Base-by-base conservation (phyloP, 1,284 basidiomycete species). In the Cryptococcus sp. region DNA sequence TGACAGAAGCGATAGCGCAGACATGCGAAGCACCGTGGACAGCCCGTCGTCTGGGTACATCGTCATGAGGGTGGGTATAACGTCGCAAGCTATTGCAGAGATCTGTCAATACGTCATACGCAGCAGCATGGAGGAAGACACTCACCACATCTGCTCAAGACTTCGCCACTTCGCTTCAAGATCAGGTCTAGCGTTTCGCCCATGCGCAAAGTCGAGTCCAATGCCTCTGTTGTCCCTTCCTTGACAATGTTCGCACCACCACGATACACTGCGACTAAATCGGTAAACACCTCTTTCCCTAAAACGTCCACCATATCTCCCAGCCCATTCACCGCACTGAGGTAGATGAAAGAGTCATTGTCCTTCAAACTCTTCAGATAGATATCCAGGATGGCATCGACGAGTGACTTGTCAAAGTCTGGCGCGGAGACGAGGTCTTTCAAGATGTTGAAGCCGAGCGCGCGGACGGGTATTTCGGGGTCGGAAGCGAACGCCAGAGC, bases 281-380 rank as follows among this genome's bases (percentile, higher is more conserved):
- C 81, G 56, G 80, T 81, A 16, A 94, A 78, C 10, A 93, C 87
- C 17, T 90, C 86, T 60, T 83, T 84, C 1, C 91, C 91, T 57
- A 87, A 67, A 1, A 82, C 82, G 67, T 92, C 87, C 1, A 88
- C 90, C 84, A 95, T 88, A 16, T 85, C 87, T 5, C 88, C 85
- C 1, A 99, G 81, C 0, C 93, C 95, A 70, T 94, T 90, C 5
- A 96, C 88, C 0, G 91, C 93, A 71, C 94, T 94, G 56, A 98
- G 80, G 75, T 93, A 98, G 59, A 98, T 87, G 77, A 94, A 98
- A 38, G 90, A 93, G 73, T 99, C 95, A 51, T 94, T 89, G 68
- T 97, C 93, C 71, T 93, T 88, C 3, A 96, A 80, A 0, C 88
- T 85, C 68, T 91, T 86, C 61, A 96, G 78, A 74, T 96, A 94